Evolutionary conservation across 805 yeast species (phyloP).

Genomic region (Candida verbasci): DNA sequence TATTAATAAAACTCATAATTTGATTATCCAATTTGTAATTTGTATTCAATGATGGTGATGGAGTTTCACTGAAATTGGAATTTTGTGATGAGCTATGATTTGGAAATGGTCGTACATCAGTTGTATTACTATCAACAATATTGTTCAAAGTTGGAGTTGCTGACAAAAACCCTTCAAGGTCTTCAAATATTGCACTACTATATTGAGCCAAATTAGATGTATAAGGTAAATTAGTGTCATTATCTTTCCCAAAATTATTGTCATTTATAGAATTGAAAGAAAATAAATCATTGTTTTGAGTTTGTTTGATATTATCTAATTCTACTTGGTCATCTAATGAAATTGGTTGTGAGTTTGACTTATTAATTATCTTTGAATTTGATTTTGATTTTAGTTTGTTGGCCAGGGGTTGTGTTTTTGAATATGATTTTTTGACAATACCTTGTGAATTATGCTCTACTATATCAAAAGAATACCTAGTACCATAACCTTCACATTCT

Average conservation of each 20-base stretch:
- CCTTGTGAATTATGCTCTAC: conserved; percentile 26
- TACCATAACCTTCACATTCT: conserved; percentile 61
- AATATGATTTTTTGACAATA: neutral
- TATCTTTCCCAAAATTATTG: neutral
- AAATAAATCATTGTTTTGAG: neutral
- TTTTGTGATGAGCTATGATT: neutral
- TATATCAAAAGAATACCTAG: conserved; percentile 46
- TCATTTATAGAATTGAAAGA: too few species aligned
- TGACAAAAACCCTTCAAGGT: conserved; percentile 18
- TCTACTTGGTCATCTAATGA: too few species aligned
- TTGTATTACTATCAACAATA: neutral
- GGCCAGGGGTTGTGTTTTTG: neutral
- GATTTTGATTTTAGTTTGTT: neutral
- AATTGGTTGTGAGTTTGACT: neutral
- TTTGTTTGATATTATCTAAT: too few species aligned
- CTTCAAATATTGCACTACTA: conserved; percentile 21
- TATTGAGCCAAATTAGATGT: conserved; percentile 18
- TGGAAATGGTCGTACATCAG: neutral
- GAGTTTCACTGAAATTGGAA: neutral
- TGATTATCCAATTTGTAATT: conserved; percentile 4
- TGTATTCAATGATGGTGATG: neutral
- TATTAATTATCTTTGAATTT: neutral
- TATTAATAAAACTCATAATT: conserved; percentile 5
- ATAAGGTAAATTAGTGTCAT: conserved; percentile 2
- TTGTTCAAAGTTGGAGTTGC: neutral